Conservation (phyloP, 2,329 filamentous ascomycete species). For the Fonsecaea monophora region DNA sequence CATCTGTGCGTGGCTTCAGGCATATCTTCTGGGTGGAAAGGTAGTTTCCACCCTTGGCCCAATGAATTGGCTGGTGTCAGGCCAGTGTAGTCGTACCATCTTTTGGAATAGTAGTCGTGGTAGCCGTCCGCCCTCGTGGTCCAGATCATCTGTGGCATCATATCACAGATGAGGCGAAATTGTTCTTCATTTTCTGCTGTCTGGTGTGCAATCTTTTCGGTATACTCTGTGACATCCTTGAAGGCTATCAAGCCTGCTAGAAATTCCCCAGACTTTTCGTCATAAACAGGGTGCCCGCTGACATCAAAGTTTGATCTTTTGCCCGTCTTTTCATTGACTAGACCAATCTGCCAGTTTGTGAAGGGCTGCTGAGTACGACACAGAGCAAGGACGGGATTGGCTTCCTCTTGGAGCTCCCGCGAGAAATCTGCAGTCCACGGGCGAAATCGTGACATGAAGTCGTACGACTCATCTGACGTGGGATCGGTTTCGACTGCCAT, state of each 20-base stretch:
- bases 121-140: constrained; percentile 70
- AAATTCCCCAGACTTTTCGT: constrained; percentile 73
- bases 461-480: constrained; percentile 55
- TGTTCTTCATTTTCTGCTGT: constrained; percentile 74
- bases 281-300: constrained; percentile 70
- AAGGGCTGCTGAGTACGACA: constrained; percentile 68
- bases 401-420: constrained; percentile 60
- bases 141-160: constrained; percentile 75
- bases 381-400: constrained; percentile 71
- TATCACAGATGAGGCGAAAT: constrained; percentile 78
- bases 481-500: constrained; percentile 54
- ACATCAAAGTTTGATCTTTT: constrained; percentile 68
- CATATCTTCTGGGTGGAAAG: constrained; percentile 75
- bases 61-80: constrained; percentile 67
- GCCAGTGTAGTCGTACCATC: constrained; percentile 83
- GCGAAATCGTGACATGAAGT: constrained; percentile 66
- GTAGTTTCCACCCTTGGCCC: constrained; percentile 66
- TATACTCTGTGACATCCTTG: constrained; percentile 74
- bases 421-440: constrained; percentile 73
- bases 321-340: constrained; percentile 62
- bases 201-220: constrained; percentile 72
- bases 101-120: constrained; percentile 75
- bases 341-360: constrained; percentile 65
- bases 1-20: constrained; percentile 62
- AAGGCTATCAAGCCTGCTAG: constrained; percentile 75